Evolutionary conservation across 768 basidiomycete genomes (phyloP), one percentile per base, ranked within the genome.

Genomic region (Thelephora ganbajun): DNA sequence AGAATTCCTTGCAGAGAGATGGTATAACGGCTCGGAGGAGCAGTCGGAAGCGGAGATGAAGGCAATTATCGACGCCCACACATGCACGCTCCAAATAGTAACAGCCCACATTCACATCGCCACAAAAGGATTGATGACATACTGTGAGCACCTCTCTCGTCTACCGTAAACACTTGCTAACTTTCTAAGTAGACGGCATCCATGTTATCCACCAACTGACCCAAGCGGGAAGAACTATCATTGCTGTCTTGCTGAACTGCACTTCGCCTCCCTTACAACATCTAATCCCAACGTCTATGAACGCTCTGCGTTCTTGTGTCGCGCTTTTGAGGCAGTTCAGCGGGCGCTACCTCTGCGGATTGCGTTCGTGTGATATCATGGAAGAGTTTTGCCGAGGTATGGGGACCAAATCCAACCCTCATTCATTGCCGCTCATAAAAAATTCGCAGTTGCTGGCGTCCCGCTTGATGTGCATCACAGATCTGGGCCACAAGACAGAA

Each of bases 161-260:
- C 44, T 14, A 42, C n/a, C 56, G n/a, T n/a, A n/a, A 22, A 50
- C 35, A 20, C 12, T 44, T 33, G 35, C 12, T 26, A 47, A 30
- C 11, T 18, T 50, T 35, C 19, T 14, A 22, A 26, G 3, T 57
- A 92, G 89, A 91, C 62, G 91, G 91, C 2, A 90, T 94, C 1
- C 90, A 93, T 61, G 90, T 93, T 50, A 94, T 96, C 42, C 91
- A 96, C 59, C 92, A 96, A 61, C 69, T 94, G 50, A 93, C 91
- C 3, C 90, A 93, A 59, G 91, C 91, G 19, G 92, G 92, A 6
- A 77, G 92, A 44, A 92, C 92, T 2, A 71, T 96, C 14, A 77
- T 94, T 47, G 88, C 89, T 12, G 77, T 93, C 51, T 70, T 94
- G 20, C 70, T 94, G 45, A 88, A 88, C 60, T 91, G 89, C 66